Evolutionary conservation across 345 rosid genomes (phyloP), one percentile per base, ranked within the genome.

Genomic region (Brassica napus): DNA sequence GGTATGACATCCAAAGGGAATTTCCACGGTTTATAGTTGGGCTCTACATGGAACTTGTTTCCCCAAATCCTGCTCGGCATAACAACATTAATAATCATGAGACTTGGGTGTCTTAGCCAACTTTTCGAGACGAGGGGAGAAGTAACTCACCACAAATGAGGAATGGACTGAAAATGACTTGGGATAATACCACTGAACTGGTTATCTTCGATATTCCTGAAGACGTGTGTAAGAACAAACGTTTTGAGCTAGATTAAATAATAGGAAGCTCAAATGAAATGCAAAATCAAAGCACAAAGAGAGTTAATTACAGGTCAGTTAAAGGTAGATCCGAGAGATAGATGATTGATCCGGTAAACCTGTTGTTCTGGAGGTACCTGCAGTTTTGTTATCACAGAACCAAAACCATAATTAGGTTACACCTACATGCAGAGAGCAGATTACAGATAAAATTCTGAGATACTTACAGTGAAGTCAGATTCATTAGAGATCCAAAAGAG

Each of bases 171-270:
- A 87, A 94, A 94, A 62, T 86, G 87, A 77, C 72, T 82, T 35
- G 98, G 98, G 79, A 94, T 85, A 63, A 90, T 87, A 73, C 98
- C 97, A 80, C 95, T 90, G 77, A 94, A 94, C 72, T 87, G 81
- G 77, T 92, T 92, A 31, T 85, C 87, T 79, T 88, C 91, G 49
- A 94, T 86, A 83, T 94, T 89, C 83, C 98, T 94, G 89, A 69
- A n/a, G 71, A 65, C 12, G 74, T 49, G 69, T 61, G 72, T 42
- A 24, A 63, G 24, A 69, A 74, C 2, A 47, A 42, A 16, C 60
- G 12, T 42, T 3, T 58, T 70, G 83, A 63, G 67, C 60, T 79
- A 55, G 70, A 83, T 78, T 63, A 44, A 42, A 78, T 71, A 15
- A 78, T 4, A 71, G 82, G 66, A 69, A 37, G 28, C 24, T 60